A percentile compares a stretch with the other conserved stretches of the same genome.
These are phyloP conservation scores for Cercospora sesami DNA, from an alignment of 2,329 filamentous ascomycete species.

Conservation along the genomic window DNA sequence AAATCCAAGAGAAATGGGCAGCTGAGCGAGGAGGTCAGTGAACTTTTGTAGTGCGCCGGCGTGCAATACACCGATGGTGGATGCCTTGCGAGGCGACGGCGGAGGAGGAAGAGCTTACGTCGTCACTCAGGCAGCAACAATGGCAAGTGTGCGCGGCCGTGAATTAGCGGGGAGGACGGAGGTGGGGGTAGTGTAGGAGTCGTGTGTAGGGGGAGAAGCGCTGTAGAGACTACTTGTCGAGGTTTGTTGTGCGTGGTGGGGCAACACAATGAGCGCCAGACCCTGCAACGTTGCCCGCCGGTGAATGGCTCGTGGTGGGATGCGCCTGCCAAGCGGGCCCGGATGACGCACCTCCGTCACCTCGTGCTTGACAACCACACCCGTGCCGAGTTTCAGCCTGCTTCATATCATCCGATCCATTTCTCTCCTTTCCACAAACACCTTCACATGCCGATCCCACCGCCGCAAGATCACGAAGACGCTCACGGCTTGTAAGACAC, in stretches of 20 bases:
- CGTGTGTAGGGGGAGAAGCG: not conserved
- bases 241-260: conserved; percentile 5
- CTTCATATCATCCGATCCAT: not conserved
- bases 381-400: not conserved
- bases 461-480: too few species aligned
- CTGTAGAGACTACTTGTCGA: not conserved
- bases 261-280: conserved; percentile 4
- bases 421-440: not conserved
- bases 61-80: conserved; percentile 4
- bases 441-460: not conserved
- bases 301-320: not conserved
- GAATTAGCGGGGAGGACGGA: not conserved
- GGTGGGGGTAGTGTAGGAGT: not conserved
- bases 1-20: conserved; percentile 11
- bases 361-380: not conserved
- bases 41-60: conserved; percentile 10
- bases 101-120: conserved; percentile 5
- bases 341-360: not conserved
- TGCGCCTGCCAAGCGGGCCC: not conserved
- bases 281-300: not conserved
- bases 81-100: conserved; percentile 8
- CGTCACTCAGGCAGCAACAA: conserved; percentile 6
- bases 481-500: too few species aligned
- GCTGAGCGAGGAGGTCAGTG: conserved; percentile 13
- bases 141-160: not conserved